Conservation (phyloP, 129 eudicot genomes). For the Artemisia argyi region DNA sequence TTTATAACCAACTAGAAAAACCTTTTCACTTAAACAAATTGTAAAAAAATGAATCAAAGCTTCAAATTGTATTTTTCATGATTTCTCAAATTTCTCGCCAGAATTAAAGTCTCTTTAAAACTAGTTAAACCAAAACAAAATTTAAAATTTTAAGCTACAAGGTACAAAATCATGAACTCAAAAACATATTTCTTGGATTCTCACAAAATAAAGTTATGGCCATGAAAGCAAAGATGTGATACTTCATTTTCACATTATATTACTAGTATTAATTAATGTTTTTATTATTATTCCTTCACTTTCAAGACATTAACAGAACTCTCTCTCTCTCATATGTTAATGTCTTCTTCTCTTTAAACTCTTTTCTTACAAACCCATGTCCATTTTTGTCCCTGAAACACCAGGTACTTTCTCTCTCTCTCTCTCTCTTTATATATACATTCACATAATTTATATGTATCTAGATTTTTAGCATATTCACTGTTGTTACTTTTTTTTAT, state of each 20-base stretch:
- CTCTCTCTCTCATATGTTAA: constrained; percentile 16
- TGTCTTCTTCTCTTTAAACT: constrained; percentile 29
- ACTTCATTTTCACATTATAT: neutral
- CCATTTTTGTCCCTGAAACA: constrained; percentile 38
- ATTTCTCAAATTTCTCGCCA: too few relatives aligned
- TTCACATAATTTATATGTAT: neutral
- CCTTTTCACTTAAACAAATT: too few relatives aligned
- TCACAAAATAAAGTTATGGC: too few relatives aligned
- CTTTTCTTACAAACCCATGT: constrained; percentile 28
- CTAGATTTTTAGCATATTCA: constrained; percentile 16
- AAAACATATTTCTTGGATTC: too few relatives aligned
- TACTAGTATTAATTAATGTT: neutral
- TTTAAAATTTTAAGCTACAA: too few relatives aligned
- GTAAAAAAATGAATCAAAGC: too few relatives aligned
- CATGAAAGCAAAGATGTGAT: too few relatives aligned
- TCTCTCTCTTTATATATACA: constrained; percentile 7
- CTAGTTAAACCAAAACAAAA: too few relatives aligned
- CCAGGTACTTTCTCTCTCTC: constrained; percentile 40
- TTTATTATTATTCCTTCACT: constrained; percentile 45
- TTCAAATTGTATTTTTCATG: too few relatives aligned
- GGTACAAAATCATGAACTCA: too few relatives aligned
- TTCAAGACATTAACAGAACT: constrained; percentile 25
- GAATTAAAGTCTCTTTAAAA: too few relatives aligned
- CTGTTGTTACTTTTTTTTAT: constrained; percentile 11
- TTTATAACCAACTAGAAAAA: too few relatives aligned